Evolutionary conservation across 208 protist species (phyloP).

Genomic region (Phytomonas serpens): DNA sequence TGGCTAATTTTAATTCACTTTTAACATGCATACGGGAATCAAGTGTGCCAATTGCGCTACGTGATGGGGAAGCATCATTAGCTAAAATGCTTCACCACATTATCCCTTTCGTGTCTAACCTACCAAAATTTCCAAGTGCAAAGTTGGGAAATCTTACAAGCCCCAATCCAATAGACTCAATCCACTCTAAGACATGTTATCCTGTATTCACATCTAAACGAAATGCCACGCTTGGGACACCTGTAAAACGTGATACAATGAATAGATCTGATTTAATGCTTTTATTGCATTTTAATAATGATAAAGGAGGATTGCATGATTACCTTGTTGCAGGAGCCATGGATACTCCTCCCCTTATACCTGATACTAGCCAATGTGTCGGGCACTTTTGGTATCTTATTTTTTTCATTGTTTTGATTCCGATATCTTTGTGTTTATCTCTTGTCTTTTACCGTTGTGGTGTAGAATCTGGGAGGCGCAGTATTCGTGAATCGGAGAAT

Average conservation of each 20-base stretch:
- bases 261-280: constrained; percentile 36
- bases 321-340: constrained; percentile 11
- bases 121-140: neutral
- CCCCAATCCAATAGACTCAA: neutral
- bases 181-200: neutral
- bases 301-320: constrained; percentile 34
- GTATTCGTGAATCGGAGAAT: constrained; percentile 30
- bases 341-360: constrained; percentile 14
- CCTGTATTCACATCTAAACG: constrained; percentile 18
- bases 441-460: constrained; percentile 47
- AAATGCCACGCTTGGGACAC: constrained; percentile 23
- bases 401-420: constrained; percentile 68
- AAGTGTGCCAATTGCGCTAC: neutral
- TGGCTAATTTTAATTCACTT: neutral
- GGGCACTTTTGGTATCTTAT: constrained; percentile 77
- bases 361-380: constrained; percentile 23
- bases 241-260: constrained; percentile 27
- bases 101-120: too few relatives aligned
- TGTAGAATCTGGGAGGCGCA: constrained; percentile 32
- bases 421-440: constrained; percentile 42
- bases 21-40: neutral
- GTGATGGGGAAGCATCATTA: neutral
- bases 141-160: neutral
- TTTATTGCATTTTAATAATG: constrained; percentile 27
- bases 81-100: neutral